A percentile compares a stretch with the other conserved stretches of the same genome.
These are phyloP conservation scores for Sambucus nigra DNA, from an alignment of 129 eudicot genomes.

Conservation along the genomic window DNA sequence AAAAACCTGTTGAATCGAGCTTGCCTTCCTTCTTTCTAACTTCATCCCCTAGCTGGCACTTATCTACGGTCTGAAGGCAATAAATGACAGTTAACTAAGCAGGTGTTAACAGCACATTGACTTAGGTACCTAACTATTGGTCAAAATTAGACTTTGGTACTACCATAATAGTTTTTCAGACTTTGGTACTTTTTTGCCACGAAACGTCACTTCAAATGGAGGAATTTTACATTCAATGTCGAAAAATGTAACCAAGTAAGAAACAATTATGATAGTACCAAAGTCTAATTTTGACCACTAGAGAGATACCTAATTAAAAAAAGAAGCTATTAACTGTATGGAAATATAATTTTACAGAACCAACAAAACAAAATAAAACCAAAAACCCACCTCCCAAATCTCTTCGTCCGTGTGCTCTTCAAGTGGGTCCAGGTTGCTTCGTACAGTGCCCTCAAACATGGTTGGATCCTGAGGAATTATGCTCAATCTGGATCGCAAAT, in stretches of 20 bases:
- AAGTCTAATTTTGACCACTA: too few relatives aligned
- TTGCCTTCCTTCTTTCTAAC: conserved; percentile 72
- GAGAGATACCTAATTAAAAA: too few relatives aligned
- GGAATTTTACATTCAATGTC: too few relatives aligned
- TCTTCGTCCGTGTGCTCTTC: conserved; percentile 76
- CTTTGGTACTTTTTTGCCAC: too few relatives aligned
- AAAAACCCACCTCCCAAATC: conserved; percentile 79
- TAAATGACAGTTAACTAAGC: neutral
- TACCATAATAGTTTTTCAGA: too few relatives aligned
- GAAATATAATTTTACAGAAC: neutral
- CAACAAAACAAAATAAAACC: neutral
- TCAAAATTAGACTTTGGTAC: too few relatives aligned
- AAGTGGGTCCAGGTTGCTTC: conserved; percentile 90
- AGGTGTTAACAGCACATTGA: neutral
- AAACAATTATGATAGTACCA: too few relatives aligned
- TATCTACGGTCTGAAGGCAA: conserved; percentile 52
- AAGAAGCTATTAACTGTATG: too few relatives aligned
- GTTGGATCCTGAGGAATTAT: conserved; percentile 97
- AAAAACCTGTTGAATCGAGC: conserved; percentile 68
- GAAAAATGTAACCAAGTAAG: too few relatives aligned
- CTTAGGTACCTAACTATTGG: too few relatives aligned
- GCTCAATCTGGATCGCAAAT: conserved; percentile 77
- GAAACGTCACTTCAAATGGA: too few relatives aligned
- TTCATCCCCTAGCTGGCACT: conserved; percentile 89
- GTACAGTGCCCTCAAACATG: conserved; percentile 81